Percentiles rank a stretch among this genome's conserved stretches.
These are phyloP conservation scores for Xylaria sp. DNA, from an alignment of 2,329 filamentous ascomycete genomes.

Conservation along the genomic window DNA sequence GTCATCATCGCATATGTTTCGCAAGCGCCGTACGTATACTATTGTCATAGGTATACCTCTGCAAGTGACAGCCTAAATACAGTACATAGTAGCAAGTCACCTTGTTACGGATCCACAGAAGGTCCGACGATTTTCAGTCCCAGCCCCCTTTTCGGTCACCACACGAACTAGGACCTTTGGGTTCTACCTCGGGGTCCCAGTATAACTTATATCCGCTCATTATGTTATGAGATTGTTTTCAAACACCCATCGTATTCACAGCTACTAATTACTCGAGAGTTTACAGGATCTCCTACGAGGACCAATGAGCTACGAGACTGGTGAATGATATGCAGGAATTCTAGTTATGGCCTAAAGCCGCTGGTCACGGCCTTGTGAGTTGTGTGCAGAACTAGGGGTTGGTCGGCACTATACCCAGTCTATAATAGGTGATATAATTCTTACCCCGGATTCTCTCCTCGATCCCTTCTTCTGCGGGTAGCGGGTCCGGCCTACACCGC, in stretches of 20 bases:
- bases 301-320: not conserved
- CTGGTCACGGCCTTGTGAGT: conserved; percentile 10
- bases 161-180: conserved; percentile 2
- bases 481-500: conserved; percentile 31
- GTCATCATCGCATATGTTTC: conserved; percentile 27
- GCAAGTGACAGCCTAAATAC: conserved; percentile 47
- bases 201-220: too few species aligned
- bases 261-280: not conserved
- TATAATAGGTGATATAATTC: conserved; percentile 36
- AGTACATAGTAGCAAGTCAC: conserved; percentile 29
- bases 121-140: conserved; percentile 24
- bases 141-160: conserved; percentile 25
- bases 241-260: not conserved
- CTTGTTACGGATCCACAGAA: conserved; percentile 31
- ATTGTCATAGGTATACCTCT: conserved; percentile 22
- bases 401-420: conserved; percentile 29
- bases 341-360: not conserved
- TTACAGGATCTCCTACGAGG: conserved; percentile 2
- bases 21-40: conserved; percentile 13
- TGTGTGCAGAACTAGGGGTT: conserved; percentile 19
- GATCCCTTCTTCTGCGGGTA: conserved; percentile 37
- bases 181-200: not conserved
- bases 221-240: not conserved
- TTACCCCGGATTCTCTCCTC: conserved; percentile 47
- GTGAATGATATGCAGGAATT: conserved; percentile 6